These are phyloP conservation scores for Podospora fimiseda DNA, from an alignment of 495 filamentous ascomycete species.

Conservation along the genomic window DNA sequence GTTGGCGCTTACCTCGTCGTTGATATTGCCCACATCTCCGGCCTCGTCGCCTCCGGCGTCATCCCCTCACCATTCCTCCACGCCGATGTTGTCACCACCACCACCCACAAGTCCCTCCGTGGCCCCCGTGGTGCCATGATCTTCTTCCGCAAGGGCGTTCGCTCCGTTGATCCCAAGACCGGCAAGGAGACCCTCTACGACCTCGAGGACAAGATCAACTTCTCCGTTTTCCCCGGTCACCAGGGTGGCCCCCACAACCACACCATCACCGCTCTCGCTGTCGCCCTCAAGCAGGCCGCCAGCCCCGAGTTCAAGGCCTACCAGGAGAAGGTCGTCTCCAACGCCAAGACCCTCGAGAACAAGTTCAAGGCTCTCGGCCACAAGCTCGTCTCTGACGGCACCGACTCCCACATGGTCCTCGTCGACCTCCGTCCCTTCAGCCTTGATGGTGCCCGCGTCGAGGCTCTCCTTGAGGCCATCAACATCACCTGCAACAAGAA, in stretches of 20 bases:
- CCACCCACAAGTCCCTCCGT: constrained; percentile 98
- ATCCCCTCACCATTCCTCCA: constrained; percentile 92
- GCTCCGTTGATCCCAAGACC: constrained; percentile 78
- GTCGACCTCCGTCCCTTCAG: constrained; percentile 73
- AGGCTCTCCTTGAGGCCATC: constrained; percentile 93
- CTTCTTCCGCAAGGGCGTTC: constrained; percentile 96
- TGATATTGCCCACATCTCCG: constrained; percentile 99
- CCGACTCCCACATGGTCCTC: constrained; percentile 98
- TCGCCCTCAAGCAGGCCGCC: constrained; percentile 91
- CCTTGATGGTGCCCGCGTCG: constrained; percentile 91
- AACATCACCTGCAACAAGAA: constrained; percentile 99
- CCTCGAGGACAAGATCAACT: constrained; percentile 94
- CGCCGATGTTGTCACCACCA: constrained; percentile 97
- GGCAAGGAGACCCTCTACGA: constrained; percentile 90
- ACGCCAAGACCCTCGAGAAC: constrained; percentile 82
- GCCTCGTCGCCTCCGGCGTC: constrained; percentile 85
- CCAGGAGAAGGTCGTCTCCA: constrained; percentile 85
- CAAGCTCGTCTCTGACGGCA: constrained; percentile 92
- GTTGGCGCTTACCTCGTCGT: constrained; percentile 92
- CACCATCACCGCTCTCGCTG: constrained; percentile 97
- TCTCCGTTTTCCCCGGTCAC: constrained; percentile 98
- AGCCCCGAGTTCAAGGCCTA: constrained; percentile 94
- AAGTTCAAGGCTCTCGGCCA: constrained; percentile 77
- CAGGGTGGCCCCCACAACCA: constrained; percentile 99
- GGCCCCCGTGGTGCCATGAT: constrained; percentile 99